A percentile compares a stretch with the other conserved stretches of the same genome.
Conservation (phyloP, 2,329 filamentous ascomycete species). For the Botrytis fabae region DNA sequence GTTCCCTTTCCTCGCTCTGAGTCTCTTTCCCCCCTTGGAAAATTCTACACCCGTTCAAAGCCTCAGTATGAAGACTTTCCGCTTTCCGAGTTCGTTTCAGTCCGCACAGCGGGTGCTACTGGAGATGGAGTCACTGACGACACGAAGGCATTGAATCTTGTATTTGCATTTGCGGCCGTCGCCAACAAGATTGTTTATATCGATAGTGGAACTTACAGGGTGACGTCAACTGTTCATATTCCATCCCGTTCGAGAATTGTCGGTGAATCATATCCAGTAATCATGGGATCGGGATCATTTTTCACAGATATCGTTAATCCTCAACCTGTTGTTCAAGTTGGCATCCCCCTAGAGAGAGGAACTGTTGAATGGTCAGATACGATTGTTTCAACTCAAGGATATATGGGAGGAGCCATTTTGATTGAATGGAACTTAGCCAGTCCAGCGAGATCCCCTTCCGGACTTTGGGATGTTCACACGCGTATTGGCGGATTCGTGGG, state of each 20-base stretch:
- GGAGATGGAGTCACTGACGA: constrained; percentile 61
- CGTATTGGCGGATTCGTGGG: constrained; percentile 46
- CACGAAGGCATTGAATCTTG: constrained; percentile 57
- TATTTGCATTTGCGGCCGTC: constrained; percentile 53
- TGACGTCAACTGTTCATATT: constrained; percentile 50
- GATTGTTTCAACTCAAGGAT: constrained; percentile 61
- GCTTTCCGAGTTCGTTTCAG: constrained; percentile 46
- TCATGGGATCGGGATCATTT: constrained; percentile 43
- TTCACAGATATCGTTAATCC: constrained; percentile 49
- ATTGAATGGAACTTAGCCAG: constrained; percentile 64
- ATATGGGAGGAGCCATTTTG: constrained; percentile 57
- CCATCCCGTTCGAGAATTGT: constrained; percentile 46
- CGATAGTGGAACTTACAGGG: constrained; percentile 56
- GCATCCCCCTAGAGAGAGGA: constrained; percentile 58
- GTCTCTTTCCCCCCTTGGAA: neutral
- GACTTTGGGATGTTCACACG: constrained; percentile 50
- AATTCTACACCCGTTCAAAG: constrained; percentile 54
- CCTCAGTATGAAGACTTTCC: constrained; percentile 51
- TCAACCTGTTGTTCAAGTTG: constrained; percentile 52
- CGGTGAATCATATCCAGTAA: constrained; percentile 48
- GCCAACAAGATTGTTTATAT: constrained; percentile 56
- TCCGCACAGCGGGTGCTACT: constrained; percentile 44
- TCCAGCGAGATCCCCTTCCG: constrained; percentile 50
- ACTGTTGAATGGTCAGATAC: constrained; percentile 63
- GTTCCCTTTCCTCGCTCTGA: constrained; percentile 38